Evolutionary conservation across 2,329 filamentous ascomycete genomes (phyloP), one percentile per base, ranked within the genome.

Genomic region (Colletotrichum sp.): DNA sequence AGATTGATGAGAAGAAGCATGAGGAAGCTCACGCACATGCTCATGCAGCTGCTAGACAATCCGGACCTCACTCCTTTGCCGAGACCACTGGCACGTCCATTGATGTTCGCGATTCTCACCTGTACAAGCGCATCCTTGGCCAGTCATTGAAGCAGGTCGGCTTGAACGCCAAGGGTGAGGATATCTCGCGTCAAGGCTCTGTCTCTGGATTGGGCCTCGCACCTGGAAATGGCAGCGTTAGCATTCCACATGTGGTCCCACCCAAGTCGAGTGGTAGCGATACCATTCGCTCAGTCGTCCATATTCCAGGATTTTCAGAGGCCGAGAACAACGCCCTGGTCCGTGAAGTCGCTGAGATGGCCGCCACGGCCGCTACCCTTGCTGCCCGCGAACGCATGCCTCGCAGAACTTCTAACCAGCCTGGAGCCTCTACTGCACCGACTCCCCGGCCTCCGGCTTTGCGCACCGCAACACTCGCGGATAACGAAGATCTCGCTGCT

Each of bases 41-140:
- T 3, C 83, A 85, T 18, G 79, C 80, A 18, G 78, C 81, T 32
- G 71, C 79, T 25, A 82, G 82, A 8, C 77, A 84, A 28, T 84
- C 85, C 22, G 85, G 87, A 55, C 80, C 78, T 13, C 81, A 82
- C 18, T 81, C 85, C 8, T 77, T 86, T 6, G 87, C 82, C 28
- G 88, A 92, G 56, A 84, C 88, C 9, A 87, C 88, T 52, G 89
- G 88, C 70, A 86, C 89, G 25, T 77, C 75, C 6, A 60, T 76
- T 18, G 95, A 97, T 77, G 94, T 98, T 77, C 93, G 96, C 61
- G 95, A 98, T 72, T 95, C 95, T 55, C 93, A 96, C 78, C 87
- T 98, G 30, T 98, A 98, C 86, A 98, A 97, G 85, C 94, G 96
- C 72, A 98, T 98, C 77, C 88, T 98, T 7, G 96, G 95, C 6